phyloP scores from a whole-genome alignment of 1,284 basidiomycete genomes.

The Trichosporon ovoides region DNA sequence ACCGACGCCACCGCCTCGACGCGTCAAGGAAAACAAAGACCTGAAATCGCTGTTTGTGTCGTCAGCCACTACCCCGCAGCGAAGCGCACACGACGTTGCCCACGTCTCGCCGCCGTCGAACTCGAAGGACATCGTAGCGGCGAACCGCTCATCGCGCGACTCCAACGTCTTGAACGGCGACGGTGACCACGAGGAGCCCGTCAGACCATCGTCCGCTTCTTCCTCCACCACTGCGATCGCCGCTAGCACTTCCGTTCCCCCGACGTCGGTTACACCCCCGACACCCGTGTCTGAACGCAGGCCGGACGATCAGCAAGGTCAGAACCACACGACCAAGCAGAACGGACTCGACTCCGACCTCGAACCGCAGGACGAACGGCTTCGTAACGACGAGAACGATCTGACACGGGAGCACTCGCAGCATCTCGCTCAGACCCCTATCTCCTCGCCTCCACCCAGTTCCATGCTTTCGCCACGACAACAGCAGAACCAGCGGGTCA shows the following conservation, averaged over 20 bases:
- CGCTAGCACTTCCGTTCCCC: background rate
- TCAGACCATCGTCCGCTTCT: background rate
- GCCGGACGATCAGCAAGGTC: background rate
- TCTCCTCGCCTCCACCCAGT: background rate
- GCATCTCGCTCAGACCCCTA: background rate
- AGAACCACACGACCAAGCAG: background rate
- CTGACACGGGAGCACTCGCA: background rate
- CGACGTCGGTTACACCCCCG: conserved; percentile 1
- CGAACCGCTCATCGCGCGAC: background rate
- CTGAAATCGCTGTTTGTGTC: background rate
- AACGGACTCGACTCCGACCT: background rate
- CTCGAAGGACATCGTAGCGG: background rate
- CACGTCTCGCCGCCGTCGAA: conserved; percentile 26
- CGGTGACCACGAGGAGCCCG: conserved; percentile 1
- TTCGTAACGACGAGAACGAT: too few relatives aligned
- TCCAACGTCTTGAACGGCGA: conserved; percentile 14
- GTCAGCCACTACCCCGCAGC: conserved; percentile 6
- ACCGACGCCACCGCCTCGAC: background rate
- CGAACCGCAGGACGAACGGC: too few relatives aligned
- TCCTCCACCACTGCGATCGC: too few relatives aligned
- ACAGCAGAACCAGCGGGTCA: background rate
- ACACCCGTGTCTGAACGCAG: background rate
- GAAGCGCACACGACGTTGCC: conserved; percentile 29
- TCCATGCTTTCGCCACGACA: background rate
- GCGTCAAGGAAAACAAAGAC: background rate